Conservation (phyloP, 805 yeast genomes). For the Yarrowia alimentaria region DNA sequence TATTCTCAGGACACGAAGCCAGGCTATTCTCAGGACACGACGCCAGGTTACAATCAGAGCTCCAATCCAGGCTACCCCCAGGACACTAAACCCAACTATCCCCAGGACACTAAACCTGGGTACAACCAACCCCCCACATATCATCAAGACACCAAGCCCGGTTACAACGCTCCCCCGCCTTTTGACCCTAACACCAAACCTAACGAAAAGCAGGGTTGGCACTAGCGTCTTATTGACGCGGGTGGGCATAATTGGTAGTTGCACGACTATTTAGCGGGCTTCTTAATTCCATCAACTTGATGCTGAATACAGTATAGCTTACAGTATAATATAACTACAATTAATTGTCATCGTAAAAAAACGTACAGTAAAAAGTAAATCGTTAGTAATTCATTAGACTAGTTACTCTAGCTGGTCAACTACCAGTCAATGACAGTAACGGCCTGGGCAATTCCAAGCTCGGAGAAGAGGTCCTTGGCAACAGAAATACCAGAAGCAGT, state of each 20-base stretch:
- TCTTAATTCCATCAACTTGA: too few species aligned
- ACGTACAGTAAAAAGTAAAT: too few species aligned
- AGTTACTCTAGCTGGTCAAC: not conserved
- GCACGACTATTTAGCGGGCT: too few species aligned
- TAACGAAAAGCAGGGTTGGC: slow-evolving; percentile 26
- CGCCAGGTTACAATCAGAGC: not conserved
- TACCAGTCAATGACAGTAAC: slow-evolving; percentile 28
- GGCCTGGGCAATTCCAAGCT: slow-evolving; percentile 29
- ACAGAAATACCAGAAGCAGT: slow-evolving; percentile 29
- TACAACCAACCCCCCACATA: not conserved
- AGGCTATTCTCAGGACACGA: not conserved
- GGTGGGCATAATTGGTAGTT: too few species aligned
- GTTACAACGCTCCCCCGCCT: slow-evolving; percentile 8
- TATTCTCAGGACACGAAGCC: slow-evolving; percentile 8
- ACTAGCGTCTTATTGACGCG: not conserved
- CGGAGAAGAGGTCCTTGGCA: slow-evolving; percentile 31
- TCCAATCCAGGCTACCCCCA: not conserved
- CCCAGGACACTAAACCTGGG: not conserved
- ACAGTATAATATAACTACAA: too few species aligned
- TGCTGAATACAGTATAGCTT: too few species aligned
- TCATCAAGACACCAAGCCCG: slow-evolving; percentile 4
- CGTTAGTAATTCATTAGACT: too few species aligned
- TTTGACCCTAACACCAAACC: slow-evolving; percentile 8
- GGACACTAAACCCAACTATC: not conserved
- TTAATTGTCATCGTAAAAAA: too few species aligned